Evolutionary conservation across 2,329 filamentous ascomycete genomes (phyloP).

Genomic region (Cladosporium oxysporum): DNA sequence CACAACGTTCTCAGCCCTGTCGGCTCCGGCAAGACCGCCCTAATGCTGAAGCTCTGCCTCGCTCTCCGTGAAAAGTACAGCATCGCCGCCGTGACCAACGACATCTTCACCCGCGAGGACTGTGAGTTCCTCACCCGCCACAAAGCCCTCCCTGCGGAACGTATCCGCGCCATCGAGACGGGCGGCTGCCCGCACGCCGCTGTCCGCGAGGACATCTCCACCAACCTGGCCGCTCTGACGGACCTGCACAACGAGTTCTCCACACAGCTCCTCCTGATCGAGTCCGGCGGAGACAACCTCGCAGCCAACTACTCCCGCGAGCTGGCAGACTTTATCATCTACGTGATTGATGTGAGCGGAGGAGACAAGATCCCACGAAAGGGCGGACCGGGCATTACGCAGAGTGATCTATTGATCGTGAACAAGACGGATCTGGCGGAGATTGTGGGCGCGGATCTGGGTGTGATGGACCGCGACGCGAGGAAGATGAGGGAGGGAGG

Average conservation of each 20-base stretch:
- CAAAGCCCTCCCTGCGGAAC: conserved; percentile 75
- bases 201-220: conserved; percentile 92
- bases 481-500: conserved; percentile 93
- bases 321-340: conserved; percentile 95
- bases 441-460: conserved; percentile 84
- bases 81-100: conserved; percentile 95
- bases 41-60: conserved; percentile 91
- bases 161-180: conserved; percentile 95
- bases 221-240: conserved; percentile 90
- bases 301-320: conserved; percentile 96
- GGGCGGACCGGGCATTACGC: conserved; percentile 94
- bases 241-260: conserved; percentile 79
- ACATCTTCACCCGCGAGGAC: conserved; percentile 97
- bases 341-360: conserved; percentile 95
- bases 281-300: conserved; percentile 93
- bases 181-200: conserved; percentile 96
- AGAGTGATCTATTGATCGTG: conserved; percentile 88
- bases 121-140: conserved; percentile 93
- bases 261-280: conserved; percentile 86
- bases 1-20: conserved; percentile 67
- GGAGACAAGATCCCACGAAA: conserved; percentile 97
- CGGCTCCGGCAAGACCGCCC: conserved; percentile 92
- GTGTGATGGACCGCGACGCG: conserved; percentile 92
- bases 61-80: conserved; percentile 78
- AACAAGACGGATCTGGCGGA: conserved; percentile 97